Base-by-base conservation (phyloP, 805 yeast genomes). In the Cyberlindnera xishuangbannaensis region DNA sequence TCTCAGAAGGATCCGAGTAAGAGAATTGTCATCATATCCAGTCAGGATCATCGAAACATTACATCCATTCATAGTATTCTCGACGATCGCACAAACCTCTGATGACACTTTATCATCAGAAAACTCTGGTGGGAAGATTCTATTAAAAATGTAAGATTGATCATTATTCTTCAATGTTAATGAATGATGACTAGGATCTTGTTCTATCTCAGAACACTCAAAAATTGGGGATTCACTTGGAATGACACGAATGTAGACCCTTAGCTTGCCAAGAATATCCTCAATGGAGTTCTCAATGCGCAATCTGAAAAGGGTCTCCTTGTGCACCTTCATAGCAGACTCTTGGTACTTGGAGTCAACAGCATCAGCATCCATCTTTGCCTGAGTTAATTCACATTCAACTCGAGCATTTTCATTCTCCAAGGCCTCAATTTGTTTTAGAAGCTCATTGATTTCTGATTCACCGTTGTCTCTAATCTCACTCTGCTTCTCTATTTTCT, bases 261-360 rank as follows among this genome's bases (percentile, higher is more conserved):
- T 48, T 5, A 61, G 47, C 16, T 48, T 50, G 1, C 65, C 65
- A 15, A 48, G 40, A 17, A 56, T 33, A 34, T 64, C 67, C 33
- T 62, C 62, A 13, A 75, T 73, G 1, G 72, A 61, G 43, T 72
- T 71, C 48, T 74, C 77, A 25, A 75, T 49, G 8, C 61, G 56
- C 41, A 69, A 58, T 36, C 69, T 57, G 19, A 66, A 58, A 5
- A 44, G 47, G 20, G 54, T 56, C 41, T 66, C 69, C 20, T 54
- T 56, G 14, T 55, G 52, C 24, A 58, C 40, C 39, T 63, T 66
- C 4, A 39, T 46, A 14, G 39, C 37, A 7, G 58, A 38, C 5
- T 39, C 44, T 20, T 52, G 37, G 37, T 59, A 59, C 2, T 26
- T 26, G 2, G 18, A 18, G 24, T 50, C 50, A 11, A 50, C 43